Conservation (phyloP, 2,329 filamentous ascomycete genomes). For the Stromatinia cepivora region DNA sequence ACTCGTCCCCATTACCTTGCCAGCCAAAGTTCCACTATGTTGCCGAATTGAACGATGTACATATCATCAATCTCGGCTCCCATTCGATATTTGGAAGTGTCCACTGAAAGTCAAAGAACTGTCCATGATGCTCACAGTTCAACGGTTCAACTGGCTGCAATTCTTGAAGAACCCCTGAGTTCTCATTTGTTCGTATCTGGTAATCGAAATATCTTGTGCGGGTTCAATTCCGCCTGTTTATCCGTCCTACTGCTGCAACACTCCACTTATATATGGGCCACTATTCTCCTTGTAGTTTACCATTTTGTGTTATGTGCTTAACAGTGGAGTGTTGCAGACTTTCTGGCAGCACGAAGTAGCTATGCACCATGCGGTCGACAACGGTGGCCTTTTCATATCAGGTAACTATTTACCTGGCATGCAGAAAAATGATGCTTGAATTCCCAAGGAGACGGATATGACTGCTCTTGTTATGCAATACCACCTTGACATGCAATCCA, state of each 20-base stretch:
- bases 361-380: neutral
- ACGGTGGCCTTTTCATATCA: neutral
- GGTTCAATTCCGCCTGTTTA: neutral
- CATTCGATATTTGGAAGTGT: neutral
- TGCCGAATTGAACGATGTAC: constrained; percentile 5
- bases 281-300: too few species aligned
- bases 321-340: too few species aligned
- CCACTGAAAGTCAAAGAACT: neutral
- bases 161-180: neutral
- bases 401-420: neutral
- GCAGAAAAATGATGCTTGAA: neutral
- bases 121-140: neutral
- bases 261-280: too few species aligned
- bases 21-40: neutral
- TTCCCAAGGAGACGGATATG: neutral
- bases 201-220: neutral
- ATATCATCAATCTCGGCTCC: constrained; percentile 8
- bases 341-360: too few species aligned
- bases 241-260: too few species aligned
- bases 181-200: neutral
- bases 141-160: neutral
- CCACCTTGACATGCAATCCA: constrained; percentile 6
- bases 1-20: neutral
- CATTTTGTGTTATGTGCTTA: too few species aligned
- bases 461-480: neutral